phyloP scores from a whole-genome alignment of 78 protist genomes.

The Dictyostelium brefeldianum region DNA sequence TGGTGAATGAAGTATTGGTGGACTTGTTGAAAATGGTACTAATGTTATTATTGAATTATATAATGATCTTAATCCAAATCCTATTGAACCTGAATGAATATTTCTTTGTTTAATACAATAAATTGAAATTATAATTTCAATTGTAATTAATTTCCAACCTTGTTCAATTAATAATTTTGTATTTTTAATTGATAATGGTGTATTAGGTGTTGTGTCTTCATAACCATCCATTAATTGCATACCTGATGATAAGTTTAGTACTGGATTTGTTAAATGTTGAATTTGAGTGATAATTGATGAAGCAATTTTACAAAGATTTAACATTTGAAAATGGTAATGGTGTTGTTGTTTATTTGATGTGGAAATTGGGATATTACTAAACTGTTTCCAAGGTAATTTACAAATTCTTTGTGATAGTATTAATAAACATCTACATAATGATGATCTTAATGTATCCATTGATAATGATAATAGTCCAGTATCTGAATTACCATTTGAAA shows the following conservation, averaged over 20 bases:
- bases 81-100: neutral
- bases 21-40: neutral
- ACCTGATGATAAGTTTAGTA: neutral
- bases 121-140: conserved; percentile 20
- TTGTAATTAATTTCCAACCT: conserved; percentile 45
- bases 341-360: neutral
- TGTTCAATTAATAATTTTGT: conserved; percentile 20
- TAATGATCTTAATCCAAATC: conserved; percentile 39
- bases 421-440: conserved; percentile 13
- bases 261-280: neutral
- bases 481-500: conserved; percentile 18
- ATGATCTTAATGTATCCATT: conserved; percentile 31
- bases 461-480: neutral
- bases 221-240: conserved; percentile 21
- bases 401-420: neutral
- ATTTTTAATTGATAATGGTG: conserved; percentile 30
- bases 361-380: neutral
- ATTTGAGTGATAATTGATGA: neutral
- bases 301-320: conserved; percentile 7
- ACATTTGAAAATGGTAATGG: neutral
- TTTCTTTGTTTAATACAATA: conserved; percentile 26
- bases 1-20: conserved; percentile 1
- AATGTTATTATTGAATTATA: neutral
- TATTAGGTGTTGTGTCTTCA: conserved; percentile 9
- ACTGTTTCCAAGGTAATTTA: conserved; percentile 12